Conservation (phyloP, 441 rosid species). For the Arabidopsis hybrid region DNA sequence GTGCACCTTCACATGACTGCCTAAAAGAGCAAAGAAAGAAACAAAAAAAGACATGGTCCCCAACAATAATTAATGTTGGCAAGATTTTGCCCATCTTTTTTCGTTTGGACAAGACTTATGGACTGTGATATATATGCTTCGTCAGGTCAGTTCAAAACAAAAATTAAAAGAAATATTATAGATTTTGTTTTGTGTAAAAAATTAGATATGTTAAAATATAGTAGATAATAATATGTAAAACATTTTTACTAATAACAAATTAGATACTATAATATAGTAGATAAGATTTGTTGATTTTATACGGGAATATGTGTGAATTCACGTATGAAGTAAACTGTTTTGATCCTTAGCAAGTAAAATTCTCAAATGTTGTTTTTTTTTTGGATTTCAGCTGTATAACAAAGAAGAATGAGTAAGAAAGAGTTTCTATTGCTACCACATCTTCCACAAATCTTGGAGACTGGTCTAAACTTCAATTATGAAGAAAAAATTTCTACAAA, state of each 20-base stretch:
- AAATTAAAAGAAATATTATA: not conserved
- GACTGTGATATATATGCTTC: constrained; percentile 21
- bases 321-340: not conserved
- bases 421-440: not conserved
- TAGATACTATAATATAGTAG: not conserved
- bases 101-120: constrained; percentile 29
- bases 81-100: constrained; percentile 21
- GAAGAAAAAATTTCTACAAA: not conserved
- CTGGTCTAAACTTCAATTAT: no score
- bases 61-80: constrained; percentile 28
- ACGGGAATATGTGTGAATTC: not conserved
- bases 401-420: not conserved
- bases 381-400: not conserved
- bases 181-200: not conserved
- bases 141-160: constrained; percentile 10
- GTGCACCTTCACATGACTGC: constrained; percentile 45
- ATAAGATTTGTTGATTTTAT: not conserved
- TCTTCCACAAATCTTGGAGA: no score
- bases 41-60: constrained; percentile 41
- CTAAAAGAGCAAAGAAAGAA: constrained; percentile 26
- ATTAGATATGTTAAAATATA: no score
- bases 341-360: not conserved
- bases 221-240: not conserved
- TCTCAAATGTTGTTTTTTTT: not conserved
- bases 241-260: not conserved